Evolutionary conservation across 1,139 yeast genomes (phyloP).

Genomic region (Geotrichum bryndzae): DNA sequence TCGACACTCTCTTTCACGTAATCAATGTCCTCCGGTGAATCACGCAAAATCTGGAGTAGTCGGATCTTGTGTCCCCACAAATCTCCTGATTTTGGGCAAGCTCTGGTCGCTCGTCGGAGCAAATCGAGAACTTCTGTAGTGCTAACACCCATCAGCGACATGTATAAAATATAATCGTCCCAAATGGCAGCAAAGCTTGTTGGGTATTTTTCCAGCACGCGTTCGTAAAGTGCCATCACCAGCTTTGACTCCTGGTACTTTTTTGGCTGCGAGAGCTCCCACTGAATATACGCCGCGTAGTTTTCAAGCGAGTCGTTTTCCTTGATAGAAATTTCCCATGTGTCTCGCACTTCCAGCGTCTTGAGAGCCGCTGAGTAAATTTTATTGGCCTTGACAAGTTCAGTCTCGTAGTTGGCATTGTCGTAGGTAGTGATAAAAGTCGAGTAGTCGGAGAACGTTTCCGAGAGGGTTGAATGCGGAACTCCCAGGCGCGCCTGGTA

Average conservation of each 20-base stretch:
- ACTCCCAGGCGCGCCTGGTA: constrained; percentile 38
- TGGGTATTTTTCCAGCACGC: constrained; percentile 23
- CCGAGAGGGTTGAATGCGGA: constrained; percentile 43
- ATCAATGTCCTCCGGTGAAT: constrained; percentile 14
- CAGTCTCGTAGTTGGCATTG: constrained; percentile 37
- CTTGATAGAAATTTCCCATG: constrained; percentile 24
- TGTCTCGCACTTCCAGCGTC: constrained; percentile 20
- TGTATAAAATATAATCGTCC: constrained; percentile 30
- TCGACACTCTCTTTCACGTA: constrained; percentile 13
- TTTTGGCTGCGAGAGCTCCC: constrained; percentile 26
- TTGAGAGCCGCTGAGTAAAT: constrained; percentile 35
- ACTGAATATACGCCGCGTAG: constrained; percentile 33
- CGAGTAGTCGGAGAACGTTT: constrained; percentile 43
- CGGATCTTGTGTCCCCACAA: constrained; percentile 29
- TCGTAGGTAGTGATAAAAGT: constrained; percentile 38
- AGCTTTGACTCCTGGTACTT: constrained; percentile 15
- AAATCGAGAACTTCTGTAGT: constrained; percentile 14
- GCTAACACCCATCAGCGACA: constrained; percentile 6
- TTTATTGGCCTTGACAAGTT: constrained; percentile 40
- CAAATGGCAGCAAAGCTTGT: constrained; percentile 26
- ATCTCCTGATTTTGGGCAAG: constrained; percentile 28
- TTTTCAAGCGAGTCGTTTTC: constrained; percentile 20
- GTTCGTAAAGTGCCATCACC: constrained; percentile 25
- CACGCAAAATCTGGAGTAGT: constrained; percentile 16
- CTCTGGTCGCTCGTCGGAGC: constrained; percentile 24